Percentiles rank a stretch among this genome's conserved stretches.
These are phyloP conservation scores for Kalmusia sp. DNA, from an alignment of 2,329 filamentous ascomycete genomes.

Conservation along the genomic window DNA sequence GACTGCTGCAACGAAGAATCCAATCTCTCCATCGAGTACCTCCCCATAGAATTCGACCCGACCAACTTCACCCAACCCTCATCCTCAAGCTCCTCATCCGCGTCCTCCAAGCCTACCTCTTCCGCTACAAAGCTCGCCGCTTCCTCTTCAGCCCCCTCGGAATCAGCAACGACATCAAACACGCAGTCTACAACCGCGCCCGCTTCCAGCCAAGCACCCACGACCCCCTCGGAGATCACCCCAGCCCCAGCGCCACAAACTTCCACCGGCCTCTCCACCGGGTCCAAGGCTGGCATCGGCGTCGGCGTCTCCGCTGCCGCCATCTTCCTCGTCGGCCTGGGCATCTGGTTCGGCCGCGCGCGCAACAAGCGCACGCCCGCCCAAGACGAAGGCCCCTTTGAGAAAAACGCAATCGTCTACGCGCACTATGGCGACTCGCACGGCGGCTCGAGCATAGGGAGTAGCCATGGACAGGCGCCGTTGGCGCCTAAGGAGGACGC, in stretches of 20 bases:
- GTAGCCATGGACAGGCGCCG: neutral
- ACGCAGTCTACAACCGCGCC: too few relatives aligned
- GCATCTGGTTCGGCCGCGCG: neutral
- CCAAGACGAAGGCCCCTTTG: neutral
- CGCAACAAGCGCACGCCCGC: neutral
- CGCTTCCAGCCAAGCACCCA: neutral
- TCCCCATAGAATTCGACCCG: conserved; percentile 7
- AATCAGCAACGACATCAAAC: neutral
- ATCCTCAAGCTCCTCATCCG: neutral
- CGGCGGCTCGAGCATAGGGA: neutral
- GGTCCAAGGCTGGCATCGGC: conserved; percentile 12
- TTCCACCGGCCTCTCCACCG: neutral
- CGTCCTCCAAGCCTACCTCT: neutral
- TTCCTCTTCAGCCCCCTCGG: neutral
- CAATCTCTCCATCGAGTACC: conserved; percentile 1
- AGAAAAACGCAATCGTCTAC: neutral
- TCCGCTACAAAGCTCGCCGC: neutral
- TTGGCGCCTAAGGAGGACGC: neutral
- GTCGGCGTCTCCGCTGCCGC: conserved; percentile 2
- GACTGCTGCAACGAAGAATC: conserved; percentile 10
- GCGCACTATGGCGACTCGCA: neutral
- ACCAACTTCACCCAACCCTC: neutral
- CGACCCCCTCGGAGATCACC: neutral
- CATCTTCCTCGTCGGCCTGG: conserved; percentile 3
- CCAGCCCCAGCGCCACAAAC: neutral